Conservation (phyloP, 495 filamentous ascomycete species). For the Chaetomidium leptoderma region DNA sequence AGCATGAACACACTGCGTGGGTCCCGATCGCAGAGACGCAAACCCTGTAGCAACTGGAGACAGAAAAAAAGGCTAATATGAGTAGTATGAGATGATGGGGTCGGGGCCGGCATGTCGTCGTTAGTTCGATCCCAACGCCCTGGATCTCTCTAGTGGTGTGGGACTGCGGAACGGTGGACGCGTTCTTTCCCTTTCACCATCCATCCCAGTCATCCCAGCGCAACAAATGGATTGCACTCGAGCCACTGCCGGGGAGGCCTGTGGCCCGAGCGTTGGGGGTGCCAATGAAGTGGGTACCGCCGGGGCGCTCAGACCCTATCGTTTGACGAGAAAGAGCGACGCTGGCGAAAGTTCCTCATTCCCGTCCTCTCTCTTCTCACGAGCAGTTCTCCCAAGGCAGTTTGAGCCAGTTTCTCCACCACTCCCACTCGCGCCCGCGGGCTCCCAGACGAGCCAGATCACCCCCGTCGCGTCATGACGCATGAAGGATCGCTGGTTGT, state of each 20-base stretch:
- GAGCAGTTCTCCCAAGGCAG: too few relatives aligned
- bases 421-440: neutral
- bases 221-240: neutral
- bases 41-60: too few relatives aligned
- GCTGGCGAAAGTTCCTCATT: constrained; percentile 8
- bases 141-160: constrained; percentile 23
- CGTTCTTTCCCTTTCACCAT: neutral
- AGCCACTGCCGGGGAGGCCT: constrained; percentile 9
- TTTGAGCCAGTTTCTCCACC: constrained; percentile 9
- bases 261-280: constrained; percentile 1
- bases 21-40: too few relatives aligned
- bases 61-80: neutral
- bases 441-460: neutral
- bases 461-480: constrained; percentile 15
- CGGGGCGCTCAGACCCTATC: neutral
- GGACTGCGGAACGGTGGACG: neutral
- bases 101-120: constrained; percentile 30
- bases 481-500: constrained; percentile 22
- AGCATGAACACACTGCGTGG: too few relatives aligned
- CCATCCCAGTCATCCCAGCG: too few relatives aligned
- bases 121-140: constrained; percentile 37
- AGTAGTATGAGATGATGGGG: constrained; percentile 23
- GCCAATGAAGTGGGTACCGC: neutral
- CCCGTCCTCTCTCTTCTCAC: neutral
- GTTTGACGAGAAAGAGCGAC: neutral